Base-by-base conservation (phyloP, 768 basidiomycete species). In the Russula olivacea region DNA sequence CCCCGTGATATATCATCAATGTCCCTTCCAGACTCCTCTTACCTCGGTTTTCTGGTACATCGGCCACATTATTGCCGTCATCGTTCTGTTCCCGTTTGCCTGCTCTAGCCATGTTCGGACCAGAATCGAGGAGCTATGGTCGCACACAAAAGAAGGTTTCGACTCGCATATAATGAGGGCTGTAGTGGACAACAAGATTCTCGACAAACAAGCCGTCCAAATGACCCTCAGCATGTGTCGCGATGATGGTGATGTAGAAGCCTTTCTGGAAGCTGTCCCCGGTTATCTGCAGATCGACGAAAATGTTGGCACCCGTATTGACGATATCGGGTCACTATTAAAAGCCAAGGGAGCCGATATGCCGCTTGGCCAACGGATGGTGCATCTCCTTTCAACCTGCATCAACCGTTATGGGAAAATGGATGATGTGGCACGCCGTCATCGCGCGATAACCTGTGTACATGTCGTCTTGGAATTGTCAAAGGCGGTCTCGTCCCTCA, bases 371-470 rank as follows among this genome's bases (percentile, higher is more conserved):
- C 56, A 15, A 10, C 55, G 43, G 28, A 47, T 65, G 19, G 64
- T n/a, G 4, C 49, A 49, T 25, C 34, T 53, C n/a, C 45, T 63
- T 43, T 17, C 45, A 0, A 48, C 60, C n/a, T 65, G 64, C 34
- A 25, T 53, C 34, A 36, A 52, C 4, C 51, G 14, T 7, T 19
- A 65, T n/a, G 55, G 50, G 38, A 49, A 54, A 21, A 58, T 65
- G 55, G 61, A 62, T 28, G 40, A 63, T 9, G 30, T 10, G 9
- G 34, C 17, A 11, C 64, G 64, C 19, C 41, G 55, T 17, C 61
- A 47, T 10, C 64, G 64, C n/a, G 61, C 61, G 3, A 38, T 64
- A 43, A 54, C 49, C 11, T 65, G 64, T 17, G 12, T 52, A n/a
- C 55, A 47, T n/a, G 64, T 56, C 7, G 19, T 64, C 56, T 41